These are phyloP conservation scores for Ophiostoma sp. DNA, from an alignment of 2,329 filamentous ascomycete genomes.

Conservation along the genomic window DNA sequence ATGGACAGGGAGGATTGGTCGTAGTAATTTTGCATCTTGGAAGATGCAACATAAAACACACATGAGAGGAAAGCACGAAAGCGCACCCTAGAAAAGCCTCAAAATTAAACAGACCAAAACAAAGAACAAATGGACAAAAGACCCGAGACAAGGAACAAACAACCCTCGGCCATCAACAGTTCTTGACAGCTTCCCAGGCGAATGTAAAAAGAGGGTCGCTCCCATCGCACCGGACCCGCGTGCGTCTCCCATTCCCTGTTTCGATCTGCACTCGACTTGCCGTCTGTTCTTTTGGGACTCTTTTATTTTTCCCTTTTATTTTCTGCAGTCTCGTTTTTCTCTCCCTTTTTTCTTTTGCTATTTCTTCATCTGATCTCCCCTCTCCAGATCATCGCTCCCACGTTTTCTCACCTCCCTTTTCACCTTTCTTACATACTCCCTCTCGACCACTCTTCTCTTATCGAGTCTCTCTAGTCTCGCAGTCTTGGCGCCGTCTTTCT, in stretches of 20 bases:
- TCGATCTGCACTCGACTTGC: slow-evolving; percentile 7
- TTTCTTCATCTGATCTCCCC: not conserved
- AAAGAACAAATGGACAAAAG: not conserved
- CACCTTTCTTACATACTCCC: not conserved
- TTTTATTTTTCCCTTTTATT: not conserved
- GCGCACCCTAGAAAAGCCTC: not conserved
- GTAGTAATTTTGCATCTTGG: not conserved
- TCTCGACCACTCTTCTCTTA: not conserved
- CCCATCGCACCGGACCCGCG: not conserved
- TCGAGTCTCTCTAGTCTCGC: not conserved
- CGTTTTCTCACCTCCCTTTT: not conserved
- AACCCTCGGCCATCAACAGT: not conserved
- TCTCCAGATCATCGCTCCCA: not conserved
- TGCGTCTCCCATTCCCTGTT: not conserved
- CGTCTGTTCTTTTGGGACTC: not conserved
- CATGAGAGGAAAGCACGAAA: not conserved
- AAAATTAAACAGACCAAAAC: not conserved
- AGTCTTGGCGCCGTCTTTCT: slow-evolving; percentile 7
- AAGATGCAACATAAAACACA: not conserved
- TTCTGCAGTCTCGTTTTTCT: not conserved
- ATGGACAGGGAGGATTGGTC: not conserved
- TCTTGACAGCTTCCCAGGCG: not conserved
- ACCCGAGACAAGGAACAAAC: not conserved
- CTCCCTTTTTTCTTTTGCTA: not conserved
- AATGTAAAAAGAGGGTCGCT: slow-evolving; percentile 7